These are phyloP conservation scores for Volvariella surrecta DNA, from an alignment of 1,284 basidiomycete genomes.

Conservation along the genomic window DNA sequence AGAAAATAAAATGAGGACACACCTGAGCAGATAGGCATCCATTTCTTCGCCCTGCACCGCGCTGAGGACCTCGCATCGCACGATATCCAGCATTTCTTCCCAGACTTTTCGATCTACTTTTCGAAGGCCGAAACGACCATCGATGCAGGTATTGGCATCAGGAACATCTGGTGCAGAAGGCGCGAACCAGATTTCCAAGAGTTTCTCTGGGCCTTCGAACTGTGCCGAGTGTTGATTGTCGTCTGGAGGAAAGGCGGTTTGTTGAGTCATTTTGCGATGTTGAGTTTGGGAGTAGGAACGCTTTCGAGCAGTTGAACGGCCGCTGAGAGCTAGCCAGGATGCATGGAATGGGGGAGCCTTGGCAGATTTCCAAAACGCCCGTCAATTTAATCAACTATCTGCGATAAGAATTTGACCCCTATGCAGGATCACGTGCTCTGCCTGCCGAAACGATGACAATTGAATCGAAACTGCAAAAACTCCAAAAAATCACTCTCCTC, in stretches of 20 bases:
- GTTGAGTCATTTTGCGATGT: constrained; percentile 21
- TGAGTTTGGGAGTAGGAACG: constrained; percentile 28
- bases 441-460: too few species aligned
- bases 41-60: constrained; percentile 81
- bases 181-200: constrained; percentile 97
- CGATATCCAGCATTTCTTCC: constrained; percentile 97
- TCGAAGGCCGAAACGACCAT: constrained; percentile 62
- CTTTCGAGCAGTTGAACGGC: constrained; percentile 43
- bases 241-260: constrained; percentile 24
- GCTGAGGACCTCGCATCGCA: constrained; percentile 95
- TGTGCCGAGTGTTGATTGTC: constrained; percentile 38
- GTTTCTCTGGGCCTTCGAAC: constrained; percentile 91
- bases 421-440: too few species aligned
- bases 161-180: constrained; percentile 60
- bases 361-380: too few species aligned
- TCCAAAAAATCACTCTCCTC: not conserved
- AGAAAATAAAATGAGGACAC: constrained; percentile 18
- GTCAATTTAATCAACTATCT: too few species aligned
- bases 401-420: too few species aligned
- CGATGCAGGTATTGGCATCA: constrained; percentile 25
- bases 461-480: constrained; percentile 4
- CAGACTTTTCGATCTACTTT: constrained; percentile 73
- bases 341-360: constrained; percentile 51
- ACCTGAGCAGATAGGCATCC: constrained; percentile 97
- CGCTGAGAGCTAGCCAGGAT: constrained; percentile 36